Base-by-base conservation (phyloP, 1,284 basidiomycete genomes). In the Ceratobasidium theobromae region DNA sequence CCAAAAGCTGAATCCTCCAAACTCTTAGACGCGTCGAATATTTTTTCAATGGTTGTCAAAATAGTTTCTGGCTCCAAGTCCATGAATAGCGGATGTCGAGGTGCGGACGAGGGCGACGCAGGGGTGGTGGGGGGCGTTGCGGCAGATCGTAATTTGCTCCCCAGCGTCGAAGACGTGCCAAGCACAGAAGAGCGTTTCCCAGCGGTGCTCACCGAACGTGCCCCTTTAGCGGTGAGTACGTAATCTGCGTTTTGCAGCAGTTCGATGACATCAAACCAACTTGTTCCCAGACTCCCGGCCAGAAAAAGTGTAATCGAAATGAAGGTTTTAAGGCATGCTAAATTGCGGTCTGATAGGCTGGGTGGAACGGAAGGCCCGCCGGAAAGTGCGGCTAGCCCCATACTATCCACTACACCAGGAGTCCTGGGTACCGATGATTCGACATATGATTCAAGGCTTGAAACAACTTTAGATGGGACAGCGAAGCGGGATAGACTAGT, bases 261-360 rank as follows among this genome's bases (percentile, higher is more conserved):
- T 73, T 97, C 94, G 51, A 99, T 82, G 5, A 98, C 84, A 49
- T 89, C 84, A 74, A 93, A 94, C 96, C 96, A 99, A 69, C 89
- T 92, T 40, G 86, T 82, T 9, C 88, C 93, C 0, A 98, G 82
- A 62, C 86, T 90, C 0, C 90, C 90, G 0, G 91, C 91, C 2
- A 98, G 83, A 72, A 91, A 91, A 55, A 93, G 79, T 0, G 91
- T 87, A 67, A 90, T 89, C 0, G 85, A 81, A 9, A 97, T 81
- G 52, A 95, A 79, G 0, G 92, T 89, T 69, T 91, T 91, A 62
- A 98, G 77, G 73, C 95, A 98, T 0, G 93, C 91, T 69, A 97
- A 80, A 73, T 98, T 99, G 32, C 95, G 82, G 69, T 93, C 88
- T 0, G 90, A 93, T 12, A 99, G 77, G 2, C 86, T 86, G 0